These are phyloP conservation scores for Xylaria longipes DNA, from an alignment of 495 filamentous ascomycete genomes.

Conservation along the genomic window DNA sequence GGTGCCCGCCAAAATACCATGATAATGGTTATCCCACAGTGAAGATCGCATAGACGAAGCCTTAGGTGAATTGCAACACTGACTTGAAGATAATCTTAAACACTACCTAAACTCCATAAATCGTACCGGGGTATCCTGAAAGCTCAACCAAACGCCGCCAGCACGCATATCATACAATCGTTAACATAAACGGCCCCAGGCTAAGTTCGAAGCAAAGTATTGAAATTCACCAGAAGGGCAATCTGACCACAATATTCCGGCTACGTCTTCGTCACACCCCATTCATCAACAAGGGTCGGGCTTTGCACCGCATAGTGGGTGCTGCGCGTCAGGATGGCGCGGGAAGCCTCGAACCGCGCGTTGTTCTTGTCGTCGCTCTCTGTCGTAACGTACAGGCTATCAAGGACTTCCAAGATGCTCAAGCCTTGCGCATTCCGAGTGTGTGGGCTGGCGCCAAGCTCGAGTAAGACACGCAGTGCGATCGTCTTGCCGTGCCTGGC, in stretches of 20 bases:
- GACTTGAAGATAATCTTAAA: neutral
- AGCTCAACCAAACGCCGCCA: constrained; percentile 18
- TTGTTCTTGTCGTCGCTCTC: constrained; percentile 33
- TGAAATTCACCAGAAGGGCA: neutral
- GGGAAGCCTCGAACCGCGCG: constrained; percentile 40
- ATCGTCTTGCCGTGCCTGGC: constrained; percentile 51
- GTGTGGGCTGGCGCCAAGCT: constrained; percentile 49
- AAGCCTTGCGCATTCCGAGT: constrained; percentile 48
- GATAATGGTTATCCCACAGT: neutral
- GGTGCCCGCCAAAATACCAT: neutral
- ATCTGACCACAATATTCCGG: neutral
- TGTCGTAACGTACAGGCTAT: constrained; percentile 35
- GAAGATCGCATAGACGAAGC: neutral
- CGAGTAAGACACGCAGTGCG: constrained; percentile 50
- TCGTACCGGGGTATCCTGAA: constrained; percentile 21
- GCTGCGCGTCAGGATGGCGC: constrained; percentile 32
- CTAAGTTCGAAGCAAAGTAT: neutral
- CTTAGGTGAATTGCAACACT: neutral
- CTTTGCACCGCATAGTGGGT: neutral
- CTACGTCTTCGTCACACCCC: neutral
- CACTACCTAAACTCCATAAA: constrained; percentile 12
- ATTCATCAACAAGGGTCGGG: constrained; percentile 23
- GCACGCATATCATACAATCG: constrained; percentile 12
- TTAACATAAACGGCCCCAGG: neutral
- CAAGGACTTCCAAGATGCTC: constrained; percentile 47